Base-by-base conservation (phyloP, 164 flowering plant genomes). In the Malania oleifera region DNA sequence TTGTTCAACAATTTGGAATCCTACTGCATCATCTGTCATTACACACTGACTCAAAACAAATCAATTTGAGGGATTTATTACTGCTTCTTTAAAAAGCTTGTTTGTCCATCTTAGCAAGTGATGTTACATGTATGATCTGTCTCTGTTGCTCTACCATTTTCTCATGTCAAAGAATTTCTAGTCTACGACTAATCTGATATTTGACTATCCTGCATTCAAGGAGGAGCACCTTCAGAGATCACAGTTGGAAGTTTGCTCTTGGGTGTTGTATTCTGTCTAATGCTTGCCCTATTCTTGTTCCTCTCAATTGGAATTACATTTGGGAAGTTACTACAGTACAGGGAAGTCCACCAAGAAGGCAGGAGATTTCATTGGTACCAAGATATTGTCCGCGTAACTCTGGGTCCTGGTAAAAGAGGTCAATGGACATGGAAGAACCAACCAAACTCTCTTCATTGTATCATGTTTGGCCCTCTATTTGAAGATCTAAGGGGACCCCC, bases 331-430 rank as follows among this genome's bases (percentile, higher is more conserved):
- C 89, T 93, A 54, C 96, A 86, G 52, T 93, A 93, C 71, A 93
- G 89, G 70, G 98, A 93, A 73, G 82, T 93, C 35, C 98, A 93
- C 65, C 88, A 77, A 76, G 96, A 71, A 71, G 95, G 90, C 28
- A 74, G 63, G 65, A 61, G 55, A 44, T 80, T 73, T 56, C 90
- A 83, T 57, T 89, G 98, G 96, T 93, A 87, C 69, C 95, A 82
- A 67, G 96, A 83, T 1, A 56, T 93, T 17, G 59, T 86, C 40
- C 75, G 95, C 38, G 91, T 75, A 23, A 86, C 95, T 7, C 60
- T 93, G n/a, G 98, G 98, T 56, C 98, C 98, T 15, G 97, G 97
- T 28, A 93, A 89, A 67, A 73, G 87, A 75, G 97, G 96, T 49
- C 98, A 93, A 61, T 89, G 98, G 98, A 82, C 96, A 39, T 93